These are phyloP conservation scores for Hamigera avellanea DNA, from an alignment of 495 filamentous ascomycete species.

Conservation along the genomic window DNA sequence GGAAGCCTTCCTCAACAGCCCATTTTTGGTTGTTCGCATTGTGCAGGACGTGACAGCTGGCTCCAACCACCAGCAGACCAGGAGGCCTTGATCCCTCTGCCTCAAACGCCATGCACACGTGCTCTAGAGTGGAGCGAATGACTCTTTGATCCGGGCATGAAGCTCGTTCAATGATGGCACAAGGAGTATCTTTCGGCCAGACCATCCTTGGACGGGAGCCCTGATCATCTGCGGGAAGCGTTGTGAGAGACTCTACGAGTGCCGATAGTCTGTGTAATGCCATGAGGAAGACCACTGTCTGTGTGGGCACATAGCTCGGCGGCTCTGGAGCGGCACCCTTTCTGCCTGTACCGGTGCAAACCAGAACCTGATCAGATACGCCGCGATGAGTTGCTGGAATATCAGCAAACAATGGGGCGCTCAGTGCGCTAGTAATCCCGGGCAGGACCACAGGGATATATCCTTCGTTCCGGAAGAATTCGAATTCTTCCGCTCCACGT, in stretches of 20 bases:
- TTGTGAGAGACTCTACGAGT: slow-evolving; percentile 55
- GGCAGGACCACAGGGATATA: slow-evolving; percentile 66
- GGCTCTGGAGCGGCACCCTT: slow-evolving; percentile 76
- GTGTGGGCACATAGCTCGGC: slow-evolving; percentile 60
- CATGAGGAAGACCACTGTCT: slow-evolving; percentile 95
- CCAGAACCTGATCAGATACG: slow-evolving; percentile 81
- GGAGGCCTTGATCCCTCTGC: slow-evolving; percentile 83
- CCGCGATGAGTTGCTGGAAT: slow-evolving; percentile 83
- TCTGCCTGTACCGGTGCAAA: slow-evolving; percentile 90
- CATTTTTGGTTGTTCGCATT: slow-evolving; percentile 47
- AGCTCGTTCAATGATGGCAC: slow-evolving; percentile 88
- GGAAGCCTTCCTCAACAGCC: slow-evolving; percentile 85
- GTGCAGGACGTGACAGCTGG: slow-evolving; percentile 68
- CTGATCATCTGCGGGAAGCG: slow-evolving; percentile 9
- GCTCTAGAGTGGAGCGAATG: slow-evolving; percentile 70
- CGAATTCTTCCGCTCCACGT: slow-evolving; percentile 81
- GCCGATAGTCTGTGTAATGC: slow-evolving; percentile 72
- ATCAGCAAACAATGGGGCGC: slow-evolving; percentile 75
- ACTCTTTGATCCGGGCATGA: slow-evolving; percentile 91
- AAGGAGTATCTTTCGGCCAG: slow-evolving; percentile 56
- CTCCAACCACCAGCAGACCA: slow-evolving; percentile 79
- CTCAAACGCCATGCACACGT: slow-evolving; percentile 74
- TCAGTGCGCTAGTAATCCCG: slow-evolving; percentile 79
- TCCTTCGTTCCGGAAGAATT: slow-evolving; percentile 69
- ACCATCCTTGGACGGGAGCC: slow-evolving; percentile 11